Percentiles rank a stretch among this genome's conserved stretches.
phyloP scores from a whole-genome alignment of 1,284 basidiomycete genomes.

The Puccinia coronata region DNA sequence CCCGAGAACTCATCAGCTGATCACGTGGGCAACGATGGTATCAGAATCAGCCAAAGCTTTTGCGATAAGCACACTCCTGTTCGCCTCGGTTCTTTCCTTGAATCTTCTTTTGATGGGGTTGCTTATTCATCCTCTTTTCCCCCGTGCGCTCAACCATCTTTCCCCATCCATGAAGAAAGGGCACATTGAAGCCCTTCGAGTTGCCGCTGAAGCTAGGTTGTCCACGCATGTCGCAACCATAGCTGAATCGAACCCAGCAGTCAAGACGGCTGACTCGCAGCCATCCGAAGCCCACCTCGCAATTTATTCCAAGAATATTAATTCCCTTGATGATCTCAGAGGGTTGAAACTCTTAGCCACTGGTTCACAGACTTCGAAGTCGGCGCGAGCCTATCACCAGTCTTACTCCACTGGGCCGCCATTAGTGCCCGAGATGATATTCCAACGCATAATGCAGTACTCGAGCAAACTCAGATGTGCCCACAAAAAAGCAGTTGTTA shows the following conservation, averaged over 20 bases:
- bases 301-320: constrained; percentile 43
- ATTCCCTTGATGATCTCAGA: constrained; percentile 26
- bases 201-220: constrained; percentile 63
- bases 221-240: not conserved
- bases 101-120: not conserved
- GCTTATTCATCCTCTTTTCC: not conserved
- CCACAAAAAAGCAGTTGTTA: constrained; percentile 76
- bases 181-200: constrained; percentile 67
- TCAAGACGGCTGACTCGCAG: not conserved
- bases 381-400: constrained; percentile 64
- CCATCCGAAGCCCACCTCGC: not conserved
- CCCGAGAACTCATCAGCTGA: constrained; percentile 7
- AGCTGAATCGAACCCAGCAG: not conserved
- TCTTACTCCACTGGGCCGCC: constrained; percentile 64
- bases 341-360: constrained; percentile 38
- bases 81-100: constrained; percentile 56
- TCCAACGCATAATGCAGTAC: constrained; percentile 75
- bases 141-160: not conserved
- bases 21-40: constrained; percentile 18
- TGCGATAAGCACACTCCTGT: constrained; percentile 89
- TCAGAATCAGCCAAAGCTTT: constrained; percentile 67
- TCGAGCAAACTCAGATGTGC: constrained; percentile 71
- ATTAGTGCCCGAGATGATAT: constrained; percentile 63
- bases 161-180: constrained; percentile 64
- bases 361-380: constrained; percentile 59